A percentile compares a stretch with the other conserved stretches of the same genome.
Evolutionary conservation across 495 filamentous ascomycete species (phyloP).

Genomic region (Xylaria longipes): DNA sequence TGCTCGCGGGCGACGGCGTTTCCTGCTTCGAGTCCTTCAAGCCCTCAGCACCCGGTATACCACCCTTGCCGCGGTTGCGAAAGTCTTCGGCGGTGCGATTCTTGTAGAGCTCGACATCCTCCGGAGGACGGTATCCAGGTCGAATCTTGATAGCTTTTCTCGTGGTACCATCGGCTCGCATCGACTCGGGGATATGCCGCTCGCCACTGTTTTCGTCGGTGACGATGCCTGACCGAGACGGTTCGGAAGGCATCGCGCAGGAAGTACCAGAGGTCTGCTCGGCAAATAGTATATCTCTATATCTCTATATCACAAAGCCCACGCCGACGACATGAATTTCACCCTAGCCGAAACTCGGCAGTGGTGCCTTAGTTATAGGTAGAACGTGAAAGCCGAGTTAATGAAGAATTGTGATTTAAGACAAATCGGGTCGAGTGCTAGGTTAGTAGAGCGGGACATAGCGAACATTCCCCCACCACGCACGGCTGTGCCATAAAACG

Average conservation of each 20-base stretch:
- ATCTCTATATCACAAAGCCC: constrained; percentile 5
- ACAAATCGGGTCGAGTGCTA: neutral
- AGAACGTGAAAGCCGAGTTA: neutral
- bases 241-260: constrained; percentile 55
- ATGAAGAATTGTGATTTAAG: neutral
- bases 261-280: constrained; percentile 34
- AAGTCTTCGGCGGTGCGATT: constrained; percentile 87
- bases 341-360: neutral
- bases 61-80: constrained; percentile 78
- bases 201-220: constrained; percentile 74
- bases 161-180: constrained; percentile 84
- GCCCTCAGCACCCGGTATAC: constrained; percentile 78
- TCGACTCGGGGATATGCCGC: constrained; percentile 85
- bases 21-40: constrained; percentile 60
- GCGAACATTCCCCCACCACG: constrained; percentile 1
- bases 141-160: constrained; percentile 91
- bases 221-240: constrained; percentile 74
- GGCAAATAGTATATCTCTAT: constrained; percentile 22
- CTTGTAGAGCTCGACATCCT: constrained; percentile 96
- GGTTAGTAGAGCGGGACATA: neutral
- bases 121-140: constrained; percentile 91
- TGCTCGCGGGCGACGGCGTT: constrained; percentile 60
- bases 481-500: neutral
- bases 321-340: neutral
- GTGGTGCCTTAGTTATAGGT: neutral